Evolutionary conservation across 192 early-diverging fungal genomes (phyloP), one percentile per base, ranked within the genome.

Genomic region (Radiomyces spectabilis): DNA sequence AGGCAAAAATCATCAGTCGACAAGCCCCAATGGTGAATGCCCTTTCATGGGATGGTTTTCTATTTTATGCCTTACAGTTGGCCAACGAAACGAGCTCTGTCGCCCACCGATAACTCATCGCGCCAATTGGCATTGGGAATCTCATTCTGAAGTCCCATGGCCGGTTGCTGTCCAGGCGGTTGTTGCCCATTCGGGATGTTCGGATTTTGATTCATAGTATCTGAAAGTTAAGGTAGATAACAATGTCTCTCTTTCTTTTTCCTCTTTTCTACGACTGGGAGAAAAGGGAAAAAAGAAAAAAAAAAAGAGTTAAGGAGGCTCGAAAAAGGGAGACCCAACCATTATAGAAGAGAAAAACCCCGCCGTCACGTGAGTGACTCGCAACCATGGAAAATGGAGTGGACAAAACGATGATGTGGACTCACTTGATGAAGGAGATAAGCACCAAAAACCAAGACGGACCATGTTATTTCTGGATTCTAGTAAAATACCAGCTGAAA

Each of bases 91-190:
- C 52, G 56, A 24, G 57, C 57, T 55, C 64, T 59, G 12, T 66
- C 64, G 43, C 53, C 51, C 16, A 59, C 51, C 16, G 52, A 60
- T 31, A 66, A 21, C 39, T 66, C 64, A 22, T 66, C 64, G 51
- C 64, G 57, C 64, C 64, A 66, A 18, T 59, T 60, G 2, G 64
- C 45, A 37, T 59, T 60, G n/a, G 55, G 50, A 9, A 38, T 24
- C 16, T 64, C 61, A 29, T 64, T 64, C n/a, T n/a, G n/a, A n/a
- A n/a, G n/a, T n/a, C n/a, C n/a, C n/a, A n/a, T n/a, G n/a, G n/a
- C n/a, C n/a, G n/a, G n/a, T n/a, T n/a, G n/a, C n/a, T n/a, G n/a
- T n/a, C n/a, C n/a, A n/a, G n/a, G n/a, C n/a, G n/a, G n/a, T 26
- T 18, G 26, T 33, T 49, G 53, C 26, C 33, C 27, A 8, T 50